These are phyloP conservation scores for Hyphochytrium catenoides DNA, from an alignment of 352 stramenopile species.

Conservation along the genomic window DNA sequence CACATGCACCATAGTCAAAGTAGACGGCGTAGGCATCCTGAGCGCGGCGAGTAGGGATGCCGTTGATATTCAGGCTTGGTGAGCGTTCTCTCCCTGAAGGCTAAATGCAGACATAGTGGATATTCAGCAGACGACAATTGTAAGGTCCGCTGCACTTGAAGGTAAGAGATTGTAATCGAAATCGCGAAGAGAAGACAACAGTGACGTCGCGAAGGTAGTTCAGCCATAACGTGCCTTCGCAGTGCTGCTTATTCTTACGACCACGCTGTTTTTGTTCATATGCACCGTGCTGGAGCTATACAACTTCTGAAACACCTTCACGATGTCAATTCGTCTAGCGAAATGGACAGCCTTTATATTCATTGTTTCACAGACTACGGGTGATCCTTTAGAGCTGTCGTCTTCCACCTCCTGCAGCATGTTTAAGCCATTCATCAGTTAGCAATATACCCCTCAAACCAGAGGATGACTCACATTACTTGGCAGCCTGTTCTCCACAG, in stretches of 20 bases:
- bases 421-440: no score
- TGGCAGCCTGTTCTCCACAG: no score
- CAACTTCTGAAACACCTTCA: slow-evolving; percentile 52
- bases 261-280: no score
- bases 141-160: not conserved
- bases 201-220: not conserved
- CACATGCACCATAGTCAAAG: slow-evolving; percentile 72
- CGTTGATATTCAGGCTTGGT: not conserved
- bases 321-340: slow-evolving; percentile 57
- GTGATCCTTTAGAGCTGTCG: no score
- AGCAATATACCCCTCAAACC: no score
- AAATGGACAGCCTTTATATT: slow-evolving; percentile 49
- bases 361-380: no score
- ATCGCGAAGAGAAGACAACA: not conserved
- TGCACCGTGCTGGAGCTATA: no score
- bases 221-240: no score
- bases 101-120: not conserved
- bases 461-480: no score
- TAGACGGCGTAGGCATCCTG: slow-evolving; percentile 74
- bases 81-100: not conserved
- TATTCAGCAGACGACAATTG: not conserved
- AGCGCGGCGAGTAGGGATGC: slow-evolving; percentile 31
- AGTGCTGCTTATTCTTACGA: no score
- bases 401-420: no score
- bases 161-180: not conserved